phyloP scores from a whole-genome alignment of 2,329 filamentous ascomycete species.

The Aschersonia sp. region DNA sequence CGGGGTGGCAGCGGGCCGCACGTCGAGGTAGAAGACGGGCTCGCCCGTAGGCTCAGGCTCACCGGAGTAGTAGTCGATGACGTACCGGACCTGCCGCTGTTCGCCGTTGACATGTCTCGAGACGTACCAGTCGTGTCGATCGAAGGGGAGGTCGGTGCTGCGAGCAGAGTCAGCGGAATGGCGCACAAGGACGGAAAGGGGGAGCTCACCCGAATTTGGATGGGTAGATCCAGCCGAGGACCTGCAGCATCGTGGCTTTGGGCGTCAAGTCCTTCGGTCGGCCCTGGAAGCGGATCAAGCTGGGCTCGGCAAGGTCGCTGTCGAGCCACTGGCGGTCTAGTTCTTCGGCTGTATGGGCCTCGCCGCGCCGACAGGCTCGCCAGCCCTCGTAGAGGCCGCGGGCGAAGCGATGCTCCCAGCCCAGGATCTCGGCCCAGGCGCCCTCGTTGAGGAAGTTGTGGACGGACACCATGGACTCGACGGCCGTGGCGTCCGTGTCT shows the following conservation, averaged over 20 bases:
- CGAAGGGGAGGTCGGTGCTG: slow-evolving; percentile 76
- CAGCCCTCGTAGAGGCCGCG: slow-evolving; percentile 59
- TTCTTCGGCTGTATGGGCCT: slow-evolving; percentile 39
- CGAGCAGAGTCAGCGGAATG: not conserved
- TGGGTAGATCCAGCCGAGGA: slow-evolving; percentile 68
- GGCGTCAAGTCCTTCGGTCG: slow-evolving; percentile 81
- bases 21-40: slow-evolving; percentile 91
- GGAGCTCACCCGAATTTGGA: slow-evolving; percentile 55
- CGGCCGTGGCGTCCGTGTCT: slow-evolving; percentile 83
- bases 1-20: slow-evolving; percentile 76
- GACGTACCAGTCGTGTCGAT: slow-evolving; percentile 96
- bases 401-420: slow-evolving; percentile 81
- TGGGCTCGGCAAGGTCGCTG: slow-evolving; percentile 42
- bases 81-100: slow-evolving; percentile 70
- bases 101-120: slow-evolving; percentile 54
- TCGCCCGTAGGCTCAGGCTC: slow-evolving; percentile 72
- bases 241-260: slow-evolving; percentile 73
- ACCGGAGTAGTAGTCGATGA: slow-evolving; percentile 93
- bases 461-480: slow-evolving; percentile 93
- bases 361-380: slow-evolving; percentile 59
- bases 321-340: slow-evolving; percentile 37
- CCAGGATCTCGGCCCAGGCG: slow-evolving; percentile 88
- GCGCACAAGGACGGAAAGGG: no score
- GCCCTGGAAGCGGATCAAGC: slow-evolving; percentile 76
- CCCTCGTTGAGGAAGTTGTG: slow-evolving; percentile 98